Base-by-base conservation (phyloP, 2,329 filamentous ascomycete species). In the Aspergillus floridensis region DNA sequence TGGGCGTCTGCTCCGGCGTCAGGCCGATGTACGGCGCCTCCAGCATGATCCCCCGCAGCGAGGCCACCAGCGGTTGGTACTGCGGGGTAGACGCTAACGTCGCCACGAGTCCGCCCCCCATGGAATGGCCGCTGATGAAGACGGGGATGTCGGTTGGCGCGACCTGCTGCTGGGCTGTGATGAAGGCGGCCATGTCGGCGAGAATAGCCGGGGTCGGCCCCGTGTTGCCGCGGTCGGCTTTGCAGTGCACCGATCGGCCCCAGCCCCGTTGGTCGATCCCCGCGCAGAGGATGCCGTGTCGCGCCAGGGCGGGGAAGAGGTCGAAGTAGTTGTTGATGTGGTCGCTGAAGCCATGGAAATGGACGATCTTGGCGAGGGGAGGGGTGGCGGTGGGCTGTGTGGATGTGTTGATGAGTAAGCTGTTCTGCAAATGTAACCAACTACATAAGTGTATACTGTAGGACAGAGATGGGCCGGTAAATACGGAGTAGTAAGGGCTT, bases 331-430 rank as follows among this genome's bases (percentile, higher is more conserved):
- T 60, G 49, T 60, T 60, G 26, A 58, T 60, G 32, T 60, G 58
- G 44, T 60, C 58, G 10, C 58, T 60, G 22, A 60, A 60, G 5
- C 58, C 58, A 48, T 60, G 58, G 46, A 60, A 60, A 29, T 60
- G 58, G n/a, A 57, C 49, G 19, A 60, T 6, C 19, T 53, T 57
- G 32, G 58, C 58, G 12, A 46, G 35, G 31, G 58, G 58, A 12
- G 38, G 38, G 6, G 31, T 24, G 1, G 31, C 19, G 1, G 49
- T 21, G 16, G 49, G 46, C 44, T 57, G 31, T 10, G n/a, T 14
- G 2, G 31, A 1, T 24, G 4, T 32, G 32, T 24, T n/a, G 22
- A 26, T 26, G 38, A 14, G 24, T 53, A 8, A 19, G 19, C 7
- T 10, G 31, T 26, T n/a, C 5, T 46, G 51, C 5, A n/a, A n/a